These are phyloP conservation scores for barrel medic (Medicago truncatula) DNA, from an alignment of 306 rosid species.

Conservation along the genomic window MtrunA17r5.0-ANR NC_053043.1:29291001-29291500, in stretches of 20 bases:
- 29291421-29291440: background rate
- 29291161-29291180: conserved; percentile 89
- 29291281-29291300: conserved; percentile 46
- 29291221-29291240: conserved; percentile 75
- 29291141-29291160: conserved; percentile 87
- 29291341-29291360: conserved; percentile 25
- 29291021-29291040: conserved; percentile 79
- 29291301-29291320: conserved; percentile 57
- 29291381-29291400: conserved; percentile 3
- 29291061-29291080: conserved; percentile 67
- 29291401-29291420: background rate
- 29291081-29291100: conserved; percentile 78
- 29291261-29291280: conserved; percentile 64
- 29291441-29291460: background rate
- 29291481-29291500: background rate
- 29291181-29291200: conserved; percentile 77
- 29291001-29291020: conserved; percentile 81
- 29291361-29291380: conserved; percentile 35
- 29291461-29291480: conserved; percentile 11
- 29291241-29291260: conserved; percentile 78
- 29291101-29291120: conserved; percentile 91
- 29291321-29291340: conserved; percentile 61
- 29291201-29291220: conserved; percentile 93
- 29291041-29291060: conserved; percentile 71
- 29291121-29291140: conserved; percentile 92